A percentile compares a stretch with the other conserved stretches of the same genome.
Evolutionary conservation across 2,329 filamentous ascomycete genomes (phyloP).

Genomic region (Xylaria sp.): DNA sequence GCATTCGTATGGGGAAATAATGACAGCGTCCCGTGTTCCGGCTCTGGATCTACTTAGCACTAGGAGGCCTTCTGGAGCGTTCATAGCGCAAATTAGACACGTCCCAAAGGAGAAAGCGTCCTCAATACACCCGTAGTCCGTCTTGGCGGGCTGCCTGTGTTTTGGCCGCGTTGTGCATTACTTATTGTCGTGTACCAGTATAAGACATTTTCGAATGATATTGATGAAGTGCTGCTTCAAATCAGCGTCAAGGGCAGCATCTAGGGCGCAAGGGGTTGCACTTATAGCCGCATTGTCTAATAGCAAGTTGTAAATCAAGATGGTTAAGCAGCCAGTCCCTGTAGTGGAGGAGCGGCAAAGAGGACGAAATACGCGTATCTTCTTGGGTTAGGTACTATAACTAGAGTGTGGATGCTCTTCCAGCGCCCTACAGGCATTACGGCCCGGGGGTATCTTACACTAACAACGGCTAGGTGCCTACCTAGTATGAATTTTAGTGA

Average conservation of each 20-base stretch:
- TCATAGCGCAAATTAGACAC: constrained; percentile 16
- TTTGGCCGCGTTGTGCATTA: not conserved
- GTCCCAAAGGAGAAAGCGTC: constrained; percentile 30
- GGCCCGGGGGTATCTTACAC: not conserved
- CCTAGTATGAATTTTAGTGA: no score
- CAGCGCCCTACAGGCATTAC: not conserved
- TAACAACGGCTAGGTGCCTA: not conserved
- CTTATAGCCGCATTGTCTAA: not conserved
- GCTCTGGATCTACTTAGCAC: constrained; percentile 3
- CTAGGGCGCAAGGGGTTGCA: not conserved
- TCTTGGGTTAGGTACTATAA: not conserved
- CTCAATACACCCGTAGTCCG: constrained; percentile 6
- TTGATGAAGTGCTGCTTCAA: not conserved
- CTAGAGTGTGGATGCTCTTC: no score
- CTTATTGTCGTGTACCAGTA: not conserved
- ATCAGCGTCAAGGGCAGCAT: not conserved
- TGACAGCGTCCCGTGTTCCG: constrained; percentile 16
- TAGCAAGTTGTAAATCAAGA: not conserved
- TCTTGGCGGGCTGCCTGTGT: constrained; percentile 23
- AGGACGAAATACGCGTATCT: not conserved
- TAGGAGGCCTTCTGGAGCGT: constrained; percentile 1
- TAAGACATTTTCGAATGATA: not conserved
- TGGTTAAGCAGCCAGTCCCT: not conserved
- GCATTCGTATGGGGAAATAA: constrained; percentile 31
- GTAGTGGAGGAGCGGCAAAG: not conserved